phyloP scores from a whole-genome alignment of 169 alveolate species.

The Plasmodium reichenowi region DNA sequence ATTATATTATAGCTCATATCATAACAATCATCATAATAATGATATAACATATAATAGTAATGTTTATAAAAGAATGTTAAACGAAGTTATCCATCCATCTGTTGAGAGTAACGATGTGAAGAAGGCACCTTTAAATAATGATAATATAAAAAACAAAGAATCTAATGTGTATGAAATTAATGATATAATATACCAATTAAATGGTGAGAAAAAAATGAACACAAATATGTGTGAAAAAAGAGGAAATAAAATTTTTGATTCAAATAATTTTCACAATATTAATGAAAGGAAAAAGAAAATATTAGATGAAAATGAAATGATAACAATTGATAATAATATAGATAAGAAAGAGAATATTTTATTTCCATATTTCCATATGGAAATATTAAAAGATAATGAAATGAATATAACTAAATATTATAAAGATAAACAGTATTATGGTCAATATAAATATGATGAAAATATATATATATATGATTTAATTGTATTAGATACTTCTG shows the following conservation, averaged over 20 bases:
- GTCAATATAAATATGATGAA: slow-evolving; percentile 57
- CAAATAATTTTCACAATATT: not conserved
- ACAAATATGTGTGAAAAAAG: slow-evolving; percentile 23
- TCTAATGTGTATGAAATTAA: not conserved
- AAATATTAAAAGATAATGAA: slow-evolving; percentile 11
- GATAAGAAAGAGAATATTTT: slow-evolving; percentile 30
- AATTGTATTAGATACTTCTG: slow-evolving; percentile 60
- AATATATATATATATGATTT: slow-evolving; percentile 34
- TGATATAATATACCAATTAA: slow-evolving; percentile 4
- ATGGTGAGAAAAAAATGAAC: not conserved
- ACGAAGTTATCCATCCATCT: no score
- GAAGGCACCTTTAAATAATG: slow-evolving; percentile 11
- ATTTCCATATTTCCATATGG: slow-evolving; percentile 35
- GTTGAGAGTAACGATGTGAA: slow-evolving; percentile 1
- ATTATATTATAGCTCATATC: not conserved
- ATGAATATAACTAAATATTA: slow-evolving; percentile 35
- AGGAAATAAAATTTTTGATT: slow-evolving; percentile 13
- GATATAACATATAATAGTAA: not conserved
- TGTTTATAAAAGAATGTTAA: slow-evolving; percentile 42
- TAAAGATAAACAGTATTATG: slow-evolving; percentile 42
- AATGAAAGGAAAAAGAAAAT: not conserved
- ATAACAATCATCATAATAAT: slow-evolving; percentile 15
- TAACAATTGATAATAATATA: slow-evolving; percentile 1
- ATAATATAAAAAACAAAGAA: not conserved
- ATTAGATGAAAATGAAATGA: slow-evolving; percentile 4